phyloP scores from a whole-genome alignment of 371 early-diverging fungal species.

The Nematocida homosporus region DNA sequence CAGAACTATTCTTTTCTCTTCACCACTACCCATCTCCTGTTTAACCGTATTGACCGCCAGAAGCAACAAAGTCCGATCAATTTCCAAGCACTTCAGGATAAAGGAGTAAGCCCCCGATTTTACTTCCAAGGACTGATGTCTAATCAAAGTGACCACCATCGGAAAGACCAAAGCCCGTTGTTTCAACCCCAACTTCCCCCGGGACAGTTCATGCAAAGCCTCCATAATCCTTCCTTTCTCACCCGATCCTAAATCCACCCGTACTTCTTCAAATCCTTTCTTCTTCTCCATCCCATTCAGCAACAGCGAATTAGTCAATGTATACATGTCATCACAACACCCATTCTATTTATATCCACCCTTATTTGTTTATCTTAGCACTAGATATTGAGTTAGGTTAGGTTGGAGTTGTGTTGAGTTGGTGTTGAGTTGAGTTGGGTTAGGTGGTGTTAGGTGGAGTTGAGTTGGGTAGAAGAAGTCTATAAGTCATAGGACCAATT shows the following conservation, averaged over 20 bases:
- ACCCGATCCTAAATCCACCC: slow-evolving; percentile 14
- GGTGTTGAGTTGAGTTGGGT: no score
- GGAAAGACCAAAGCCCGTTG: slow-evolving; percentile 43
- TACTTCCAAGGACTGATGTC: slow-evolving; percentile 16
- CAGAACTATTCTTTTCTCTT: not conserved
- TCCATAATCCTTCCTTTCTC: slow-evolving; percentile 12
- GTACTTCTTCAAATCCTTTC: slow-evolving; percentile 6
- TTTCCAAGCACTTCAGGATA: slow-evolving; percentile 4
- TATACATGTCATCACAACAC: slow-evolving; percentile 8
- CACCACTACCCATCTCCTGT: slow-evolving; percentile 25
- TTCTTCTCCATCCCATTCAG: not conserved
- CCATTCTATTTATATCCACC: not conserved
- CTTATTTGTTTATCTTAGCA: not conserved
- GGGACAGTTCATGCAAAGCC: slow-evolving; percentile 26
- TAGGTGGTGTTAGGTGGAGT: no score
- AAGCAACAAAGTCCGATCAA: slow-evolving; percentile 32
- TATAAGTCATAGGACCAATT: no score
- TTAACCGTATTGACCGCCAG: slow-evolving; percentile 49
- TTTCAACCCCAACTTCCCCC: not conserved
- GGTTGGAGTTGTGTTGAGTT: no score
- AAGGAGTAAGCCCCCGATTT: slow-evolving; percentile 48
- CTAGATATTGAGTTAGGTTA: no score
- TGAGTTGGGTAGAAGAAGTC: no score
- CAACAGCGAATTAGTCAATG: slow-evolving; percentile 11
- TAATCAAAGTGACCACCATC: slow-evolving; percentile 24